Conservation (phyloP, 208 protist genomes). For the Trypanosoma grayi region DNA sequence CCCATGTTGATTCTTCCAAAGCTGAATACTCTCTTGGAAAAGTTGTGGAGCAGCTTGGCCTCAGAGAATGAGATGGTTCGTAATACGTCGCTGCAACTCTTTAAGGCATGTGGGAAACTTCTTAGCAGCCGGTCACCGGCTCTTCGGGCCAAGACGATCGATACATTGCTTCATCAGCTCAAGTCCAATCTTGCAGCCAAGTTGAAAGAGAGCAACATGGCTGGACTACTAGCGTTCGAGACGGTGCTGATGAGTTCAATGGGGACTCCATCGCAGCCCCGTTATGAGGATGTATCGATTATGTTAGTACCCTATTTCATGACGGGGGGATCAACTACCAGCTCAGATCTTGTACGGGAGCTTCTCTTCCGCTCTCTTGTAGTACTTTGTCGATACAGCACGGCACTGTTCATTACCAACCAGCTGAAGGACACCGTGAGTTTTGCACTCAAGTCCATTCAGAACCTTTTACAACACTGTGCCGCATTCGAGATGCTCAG, state of each 20-base stretch:
- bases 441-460: slow-evolving; percentile 65
- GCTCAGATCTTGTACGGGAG: slow-evolving; percentile 33
- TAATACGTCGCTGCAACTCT: slow-evolving; percentile 50
- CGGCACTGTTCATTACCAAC: slow-evolving; percentile 60
- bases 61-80: slow-evolving; percentile 53
- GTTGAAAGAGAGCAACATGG: slow-evolving; percentile 47
- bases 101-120: slow-evolving; percentile 67
- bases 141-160: slow-evolving; percentile 45
- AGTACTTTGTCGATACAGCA: slow-evolving; percentile 74
- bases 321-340: slow-evolving; percentile 30
- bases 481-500: slow-evolving; percentile 76
- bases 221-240: slow-evolving; percentile 83
- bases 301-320: slow-evolving; percentile 74
- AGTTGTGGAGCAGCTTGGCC: slow-evolving; percentile 61
- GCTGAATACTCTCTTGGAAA: slow-evolving; percentile 64
- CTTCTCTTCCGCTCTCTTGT: slow-evolving; percentile 73
- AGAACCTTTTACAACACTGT: slow-evolving; percentile 40
- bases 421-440: slow-evolving; percentile 75
- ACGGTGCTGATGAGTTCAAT: slow-evolving; percentile 78
- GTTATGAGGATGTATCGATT: slow-evolving; percentile 75
- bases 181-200: slow-evolving; percentile 62
- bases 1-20: slow-evolving; percentile 69
- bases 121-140: slow-evolving; percentile 50
- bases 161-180: slow-evolving; percentile 58
- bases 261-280: slow-evolving; percentile 30